These are phyloP conservation scores for Gyromitra esculenta DNA, from an alignment of 2,329 filamentous ascomycete genomes.

Conservation along the genomic window DNA sequence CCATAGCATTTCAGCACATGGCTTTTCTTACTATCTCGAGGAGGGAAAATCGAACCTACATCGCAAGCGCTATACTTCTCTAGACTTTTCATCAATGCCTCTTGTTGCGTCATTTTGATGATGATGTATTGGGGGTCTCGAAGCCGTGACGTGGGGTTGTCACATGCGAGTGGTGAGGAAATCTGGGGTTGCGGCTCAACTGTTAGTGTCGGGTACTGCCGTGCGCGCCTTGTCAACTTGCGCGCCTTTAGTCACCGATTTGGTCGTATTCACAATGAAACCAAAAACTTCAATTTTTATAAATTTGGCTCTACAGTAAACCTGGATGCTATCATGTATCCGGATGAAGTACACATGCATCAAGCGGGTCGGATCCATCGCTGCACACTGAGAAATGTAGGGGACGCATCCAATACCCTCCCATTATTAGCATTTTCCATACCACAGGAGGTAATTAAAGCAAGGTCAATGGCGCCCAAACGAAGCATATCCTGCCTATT, in stretches of 20 bases:
- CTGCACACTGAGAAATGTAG: too few species aligned
- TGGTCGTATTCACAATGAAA: not conserved
- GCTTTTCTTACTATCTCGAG: not conserved
- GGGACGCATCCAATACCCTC: too few species aligned
- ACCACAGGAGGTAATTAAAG: too few species aligned
- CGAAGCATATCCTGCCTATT: too few species aligned
- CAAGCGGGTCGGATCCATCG: too few species aligned
- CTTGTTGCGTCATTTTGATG: constrained; percentile 29
- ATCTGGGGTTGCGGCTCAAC: constrained; percentile 2
- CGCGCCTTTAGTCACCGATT: too few species aligned
- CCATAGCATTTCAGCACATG: not conserved
- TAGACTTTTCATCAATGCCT: constrained; percentile 31
- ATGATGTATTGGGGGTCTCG: constrained; percentile 2
- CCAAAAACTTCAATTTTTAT: not conserved
- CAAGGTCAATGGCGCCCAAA: not conserved
- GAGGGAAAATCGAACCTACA: constrained; percentile 2
- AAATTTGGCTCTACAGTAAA: too few species aligned
- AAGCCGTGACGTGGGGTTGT: constrained; percentile 4
- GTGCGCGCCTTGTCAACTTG: not conserved
- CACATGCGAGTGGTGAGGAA: not conserved
- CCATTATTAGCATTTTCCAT: too few species aligned
- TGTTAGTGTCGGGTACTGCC: constrained; percentile 9
- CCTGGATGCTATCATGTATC: too few species aligned
- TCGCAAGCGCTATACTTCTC: constrained; percentile 48
- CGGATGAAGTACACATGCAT: too few species aligned